Percentiles rank a stretch among this genome's conserved stretches.
Evolutionary conservation across 345 rosid species (phyloP).

Genomic region (Brassica nigra): DNA sequence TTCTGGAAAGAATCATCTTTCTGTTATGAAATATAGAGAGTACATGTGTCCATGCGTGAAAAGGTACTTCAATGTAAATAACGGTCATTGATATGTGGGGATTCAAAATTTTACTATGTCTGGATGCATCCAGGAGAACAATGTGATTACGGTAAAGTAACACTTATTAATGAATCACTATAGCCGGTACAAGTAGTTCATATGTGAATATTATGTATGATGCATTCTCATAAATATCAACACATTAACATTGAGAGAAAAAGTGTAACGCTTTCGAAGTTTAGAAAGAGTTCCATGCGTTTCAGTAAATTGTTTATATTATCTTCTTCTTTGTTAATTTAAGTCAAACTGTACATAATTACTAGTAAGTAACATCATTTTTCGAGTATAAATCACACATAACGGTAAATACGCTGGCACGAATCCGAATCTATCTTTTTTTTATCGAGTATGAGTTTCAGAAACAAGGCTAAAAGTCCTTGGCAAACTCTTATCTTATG

Average conservation of each 20-base stretch:
- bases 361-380: background rate
- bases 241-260: too few species aligned
- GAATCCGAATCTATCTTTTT: background rate
- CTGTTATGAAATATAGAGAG: background rate
- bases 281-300: background rate
- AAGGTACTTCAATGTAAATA: background rate
- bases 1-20: background rate
- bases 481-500: background rate
- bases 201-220: too few species aligned
- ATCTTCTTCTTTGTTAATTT: background rate
- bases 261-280: background rate
- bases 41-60: background rate
- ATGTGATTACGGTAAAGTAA: background rate
- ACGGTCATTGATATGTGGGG: too few species aligned
- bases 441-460: background rate
- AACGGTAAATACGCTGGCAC: background rate
- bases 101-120: background rate
- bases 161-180: background rate
- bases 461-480: background rate
- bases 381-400: background rate
- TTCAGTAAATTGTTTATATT: background rate
- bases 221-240: background rate
- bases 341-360: background rate
- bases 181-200: background rate
- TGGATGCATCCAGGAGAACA: background rate